Conservation (phyloP, 768 basidiomycete genomes). For the Leccinum fibrillosum region DNA sequence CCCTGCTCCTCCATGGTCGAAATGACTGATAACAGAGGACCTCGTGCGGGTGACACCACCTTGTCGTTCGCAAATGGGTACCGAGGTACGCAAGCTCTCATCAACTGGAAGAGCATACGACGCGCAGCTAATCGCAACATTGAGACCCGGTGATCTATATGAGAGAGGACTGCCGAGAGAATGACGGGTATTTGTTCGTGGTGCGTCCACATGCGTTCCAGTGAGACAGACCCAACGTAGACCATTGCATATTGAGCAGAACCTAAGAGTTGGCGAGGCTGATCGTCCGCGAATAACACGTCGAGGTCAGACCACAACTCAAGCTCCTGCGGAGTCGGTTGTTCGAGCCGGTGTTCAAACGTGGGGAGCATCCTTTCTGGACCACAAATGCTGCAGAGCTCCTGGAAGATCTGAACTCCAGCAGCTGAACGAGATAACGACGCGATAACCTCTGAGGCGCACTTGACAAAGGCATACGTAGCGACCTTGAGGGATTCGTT, state of each 20-base stretch:
- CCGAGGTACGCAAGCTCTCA: conserved; percentile 78
- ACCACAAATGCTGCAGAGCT: conserved; percentile 81
- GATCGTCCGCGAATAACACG: conserved; percentile 63
- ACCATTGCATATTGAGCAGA: conserved; percentile 88
- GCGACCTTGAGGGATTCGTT: conserved; percentile 87
- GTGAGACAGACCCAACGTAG: conserved; percentile 72
- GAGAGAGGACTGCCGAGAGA: conserved; percentile 76
- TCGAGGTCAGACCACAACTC: conserved; percentile 81
- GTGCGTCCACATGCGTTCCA: conserved; percentile 76
- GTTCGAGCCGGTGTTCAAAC: conserved; percentile 64
- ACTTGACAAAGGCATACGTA: conserved; percentile 70
- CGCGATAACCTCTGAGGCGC: conserved; percentile 78
- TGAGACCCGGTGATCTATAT: conserved; percentile 72
- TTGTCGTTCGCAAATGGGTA: conserved; percentile 72
- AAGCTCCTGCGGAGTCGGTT: conserved; percentile 61
- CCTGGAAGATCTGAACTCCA: conserved; percentile 72
- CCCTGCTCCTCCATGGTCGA: conserved; percentile 56
- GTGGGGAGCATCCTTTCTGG: conserved; percentile 80
- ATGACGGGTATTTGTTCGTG: conserved; percentile 66
- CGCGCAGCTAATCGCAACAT: conserved; percentile 71
- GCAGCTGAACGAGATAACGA: conserved; percentile 77
- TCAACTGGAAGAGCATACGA: conserved; percentile 78
- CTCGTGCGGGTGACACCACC: conserved; percentile 42
- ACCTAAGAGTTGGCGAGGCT: conserved; percentile 67
- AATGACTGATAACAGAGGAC: conserved; percentile 50